Evolutionary conservation across 768 basidiomycete genomes (phyloP), one percentile per base, ranked within the genome.

Genomic region (Zangia roseola): DNA sequence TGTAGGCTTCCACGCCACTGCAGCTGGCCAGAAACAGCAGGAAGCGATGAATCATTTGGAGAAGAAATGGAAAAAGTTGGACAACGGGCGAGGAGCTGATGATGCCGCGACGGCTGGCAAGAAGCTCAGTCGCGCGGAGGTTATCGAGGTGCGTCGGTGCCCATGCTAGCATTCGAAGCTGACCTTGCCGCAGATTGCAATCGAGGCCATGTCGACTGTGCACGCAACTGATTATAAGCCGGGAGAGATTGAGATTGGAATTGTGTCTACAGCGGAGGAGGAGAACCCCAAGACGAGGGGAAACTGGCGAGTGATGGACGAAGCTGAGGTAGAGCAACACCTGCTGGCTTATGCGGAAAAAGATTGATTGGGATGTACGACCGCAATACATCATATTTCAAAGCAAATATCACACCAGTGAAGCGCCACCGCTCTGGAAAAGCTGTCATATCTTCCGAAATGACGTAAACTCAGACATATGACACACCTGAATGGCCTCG

Each of bases 41-140:
- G 97, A 99, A 65, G 94, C 92, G 1, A 97, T 94, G 85, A 98
- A 98, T 68, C 89, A 93, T 63, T 77, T 99, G 37, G 97, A 99
- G 74, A 98, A 98, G 75, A 91, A 92, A 68, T 98, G 93, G 94
- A 99, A 98, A 77, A 93, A 93, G 68, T 74, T 93, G 25, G 86
- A 91, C 61, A 80, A 78, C 20, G 88, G 88, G 14, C 72, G 72
- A 44, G 90, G 91, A 19, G 88, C 85, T 0, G 88, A 93, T 42
- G 87, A 94, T 67, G 77, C 91, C 13, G 76, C 78, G 13, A 77
- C 78, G 40, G 91, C 91, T 3, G 87, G 90, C 46, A 80, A 83
- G 71, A 80, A 76, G 1, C 75, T 97, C 44, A 77, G 76, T 56
- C 77, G 87, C 19, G 78, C 80, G 2, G 87, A 90, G 51, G 93